phyloP scores from a whole-genome alignment of 1,139 yeast species.

The Lodderomyces pseudojiufengensis region DNA sequence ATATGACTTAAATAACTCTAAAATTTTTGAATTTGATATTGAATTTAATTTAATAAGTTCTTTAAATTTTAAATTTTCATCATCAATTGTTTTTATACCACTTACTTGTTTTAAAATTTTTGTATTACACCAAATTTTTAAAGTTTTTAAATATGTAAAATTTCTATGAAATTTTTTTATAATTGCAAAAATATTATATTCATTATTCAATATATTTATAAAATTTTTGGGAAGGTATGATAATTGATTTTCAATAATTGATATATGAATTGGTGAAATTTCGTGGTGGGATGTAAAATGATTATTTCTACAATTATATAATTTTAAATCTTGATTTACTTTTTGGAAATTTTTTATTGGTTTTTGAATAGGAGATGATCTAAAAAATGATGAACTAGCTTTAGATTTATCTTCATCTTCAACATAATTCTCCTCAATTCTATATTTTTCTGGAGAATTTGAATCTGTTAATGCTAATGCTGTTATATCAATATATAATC shows the following conservation, averaged over 20 bases:
- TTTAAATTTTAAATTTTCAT: constrained; percentile 15
- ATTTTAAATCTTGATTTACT: constrained; percentile 24
- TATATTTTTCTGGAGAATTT: constrained; percentile 29
- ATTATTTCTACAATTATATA: constrained; percentile 44
- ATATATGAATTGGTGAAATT: constrained; percentile 26
- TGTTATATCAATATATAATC: constrained; percentile 69
- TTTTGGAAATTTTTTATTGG: constrained; percentile 16
- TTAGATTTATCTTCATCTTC: constrained; percentile 1
- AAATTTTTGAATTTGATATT: constrained; percentile 24
- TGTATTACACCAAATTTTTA: constrained; percentile 33
- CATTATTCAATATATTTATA: constrained; percentile 24
- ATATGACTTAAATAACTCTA: constrained; percentile 24
- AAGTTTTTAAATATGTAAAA: constrained; percentile 27
- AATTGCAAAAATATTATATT: constrained; percentile 26
- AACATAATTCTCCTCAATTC: neutral
- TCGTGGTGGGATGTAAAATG: constrained; percentile 36
- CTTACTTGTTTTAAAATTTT: constrained; percentile 14
- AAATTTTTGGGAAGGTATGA: constrained; percentile 34
- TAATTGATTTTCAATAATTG: constrained; percentile 33
- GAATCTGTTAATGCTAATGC: constrained; percentile 44
- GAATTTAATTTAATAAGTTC: constrained; percentile 22
- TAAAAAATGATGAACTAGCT: constrained; percentile 5
- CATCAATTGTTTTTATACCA: constrained; percentile 3
- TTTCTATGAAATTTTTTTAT: constrained; percentile 24
- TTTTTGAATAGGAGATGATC: constrained; percentile 7